A percentile compares a stretch with the other conserved stretches of the same genome.
Conservation (phyloP, 257 asterid species). For the Ilex aquifolium region DNA sequence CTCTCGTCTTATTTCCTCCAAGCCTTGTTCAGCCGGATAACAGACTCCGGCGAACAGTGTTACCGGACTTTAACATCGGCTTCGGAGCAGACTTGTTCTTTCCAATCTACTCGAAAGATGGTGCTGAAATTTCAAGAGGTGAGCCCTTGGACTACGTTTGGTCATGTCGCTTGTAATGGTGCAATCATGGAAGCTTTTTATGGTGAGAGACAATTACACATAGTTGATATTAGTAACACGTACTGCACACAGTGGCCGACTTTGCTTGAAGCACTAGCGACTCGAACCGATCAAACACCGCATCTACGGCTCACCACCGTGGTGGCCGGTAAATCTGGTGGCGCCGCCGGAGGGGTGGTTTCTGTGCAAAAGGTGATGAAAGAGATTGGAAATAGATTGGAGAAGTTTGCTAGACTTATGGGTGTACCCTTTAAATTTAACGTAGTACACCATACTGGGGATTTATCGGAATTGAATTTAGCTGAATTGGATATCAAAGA, state of each 20-base stretch:
- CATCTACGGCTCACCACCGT: constrained; percentile 73
- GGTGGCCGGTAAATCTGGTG: constrained; percentile 29
- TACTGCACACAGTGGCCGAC: constrained; percentile 99
- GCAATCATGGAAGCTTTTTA: constrained; percentile 93
- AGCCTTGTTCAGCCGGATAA: constrained; percentile 74
- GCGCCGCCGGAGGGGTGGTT: constrained; percentile 19
- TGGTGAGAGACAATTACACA: constrained; percentile 67
- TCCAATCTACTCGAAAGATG: constrained; percentile 67
- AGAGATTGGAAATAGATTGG: constrained; percentile 81
- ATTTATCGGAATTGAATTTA: constrained; percentile 59
- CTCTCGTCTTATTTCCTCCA: constrained; percentile 80
- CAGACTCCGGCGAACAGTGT: constrained; percentile 68
- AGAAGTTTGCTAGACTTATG: constrained; percentile 90
- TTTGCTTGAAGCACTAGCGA: constrained; percentile 87
- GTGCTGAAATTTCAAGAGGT: constrained; percentile 85
- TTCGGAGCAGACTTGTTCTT: constrained; percentile 55
- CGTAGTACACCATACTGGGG: constrained; percentile 65
- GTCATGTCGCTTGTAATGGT: constrained; percentile 89
- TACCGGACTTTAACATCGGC: constrained; percentile 46
- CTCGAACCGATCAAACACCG: constrained; percentile 85
- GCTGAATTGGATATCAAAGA: constrained; percentile 47
- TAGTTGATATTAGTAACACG: constrained; percentile 76
- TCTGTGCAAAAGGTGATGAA: constrained; percentile 68
- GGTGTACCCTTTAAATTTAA: constrained; percentile 83
- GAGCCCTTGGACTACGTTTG: constrained; percentile 89